These are phyloP conservation scores for Hamigera avellanea DNA, from an alignment of 495 filamentous ascomycete species.

Conservation along the genomic window DNA sequence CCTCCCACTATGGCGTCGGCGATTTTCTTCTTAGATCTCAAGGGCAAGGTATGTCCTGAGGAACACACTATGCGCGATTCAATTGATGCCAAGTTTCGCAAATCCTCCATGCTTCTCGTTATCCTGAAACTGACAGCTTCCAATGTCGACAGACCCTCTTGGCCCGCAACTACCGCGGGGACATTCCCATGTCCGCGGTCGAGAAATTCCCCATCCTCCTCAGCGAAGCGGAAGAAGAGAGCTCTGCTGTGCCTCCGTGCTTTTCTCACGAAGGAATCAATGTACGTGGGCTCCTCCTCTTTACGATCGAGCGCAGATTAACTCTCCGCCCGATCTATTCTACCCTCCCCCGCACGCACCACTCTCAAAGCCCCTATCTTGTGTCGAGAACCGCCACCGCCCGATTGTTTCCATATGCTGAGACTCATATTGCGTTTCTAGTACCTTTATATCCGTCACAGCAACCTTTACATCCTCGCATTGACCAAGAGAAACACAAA, in stretches of 20 bases:
- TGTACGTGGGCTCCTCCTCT: slow-evolving; percentile 37
- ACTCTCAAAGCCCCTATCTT: too few relatives aligned
- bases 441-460: slow-evolving; percentile 99
- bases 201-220: slow-evolving; percentile 97
- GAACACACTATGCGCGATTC: not conserved
- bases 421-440: slow-evolving; percentile 20
- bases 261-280: slow-evolving; percentile 99
- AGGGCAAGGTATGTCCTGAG: slow-evolving; percentile 75
- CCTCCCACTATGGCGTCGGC: slow-evolving; percentile 77
- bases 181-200: slow-evolving; percentile 98
- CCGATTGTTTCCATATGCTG: too few relatives aligned
- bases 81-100: too few relatives aligned
- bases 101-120: not conserved
- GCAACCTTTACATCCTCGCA: slow-evolving; percentile 97
- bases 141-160: slow-evolving; percentile 65
- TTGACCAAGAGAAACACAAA: slow-evolving; percentile 98
- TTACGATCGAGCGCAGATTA: slow-evolving; percentile 2
- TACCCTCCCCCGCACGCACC: slow-evolving; percentile 8
- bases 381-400: too few relatives aligned
- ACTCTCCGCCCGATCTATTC: slow-evolving; percentile 11
- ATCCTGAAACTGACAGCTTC: not conserved
- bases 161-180: slow-evolving; percentile 96
- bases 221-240: slow-evolving; percentile 98
- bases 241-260: slow-evolving; percentile 92
- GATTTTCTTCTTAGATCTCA: slow-evolving; percentile 97